phyloP scores from a whole-genome alignment of 768 basidiomycete genomes.

The Neoboletus subvelutipes region DNA sequence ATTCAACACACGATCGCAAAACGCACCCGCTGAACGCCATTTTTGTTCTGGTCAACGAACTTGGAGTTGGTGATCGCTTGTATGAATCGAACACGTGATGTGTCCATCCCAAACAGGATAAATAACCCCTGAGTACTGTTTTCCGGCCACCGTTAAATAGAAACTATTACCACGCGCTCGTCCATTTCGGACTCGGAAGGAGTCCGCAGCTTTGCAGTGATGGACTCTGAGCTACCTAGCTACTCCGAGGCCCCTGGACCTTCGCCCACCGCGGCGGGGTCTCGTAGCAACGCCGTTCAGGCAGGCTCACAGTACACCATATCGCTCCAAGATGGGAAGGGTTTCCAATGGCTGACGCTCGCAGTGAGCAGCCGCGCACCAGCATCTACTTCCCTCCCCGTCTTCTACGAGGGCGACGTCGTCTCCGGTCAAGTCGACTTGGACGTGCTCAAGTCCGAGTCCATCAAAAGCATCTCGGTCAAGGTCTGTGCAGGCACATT shows the following conservation, averaged over 20 bases:
- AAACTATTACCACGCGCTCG: neutral
- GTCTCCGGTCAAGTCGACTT: conserved; percentile 53
- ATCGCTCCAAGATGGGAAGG: conserved; percentile 42
- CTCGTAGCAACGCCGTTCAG: neutral
- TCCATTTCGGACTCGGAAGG: neutral
- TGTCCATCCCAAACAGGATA: neutral
- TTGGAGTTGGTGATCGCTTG: neutral
- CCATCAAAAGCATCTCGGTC: conserved; percentile 47
- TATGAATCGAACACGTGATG: conserved; percentile 13
- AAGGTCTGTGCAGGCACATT: conserved; percentile 35
- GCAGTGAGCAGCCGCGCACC: conserved; percentile 44
- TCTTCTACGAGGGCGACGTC: conserved; percentile 47
- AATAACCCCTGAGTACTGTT: conserved; percentile 14
- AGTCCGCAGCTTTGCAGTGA: neutral
- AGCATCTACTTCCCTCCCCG: conserved; percentile 39
- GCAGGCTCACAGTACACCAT: conserved; percentile 36
- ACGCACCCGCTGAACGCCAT: conserved; percentile 27
- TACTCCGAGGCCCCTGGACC: conserved; percentile 14
- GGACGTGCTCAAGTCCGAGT: conserved; percentile 49
- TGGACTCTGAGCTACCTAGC: conserved; percentile 17
- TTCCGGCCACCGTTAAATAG: too few relatives aligned
- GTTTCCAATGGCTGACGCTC: conserved; percentile 48
- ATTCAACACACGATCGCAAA: neutral
- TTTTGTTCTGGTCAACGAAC: neutral
- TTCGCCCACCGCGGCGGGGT: neutral